Base-by-base conservation (phyloP, 345 rosid species). In the Eutrema heterophyllum region DNA sequence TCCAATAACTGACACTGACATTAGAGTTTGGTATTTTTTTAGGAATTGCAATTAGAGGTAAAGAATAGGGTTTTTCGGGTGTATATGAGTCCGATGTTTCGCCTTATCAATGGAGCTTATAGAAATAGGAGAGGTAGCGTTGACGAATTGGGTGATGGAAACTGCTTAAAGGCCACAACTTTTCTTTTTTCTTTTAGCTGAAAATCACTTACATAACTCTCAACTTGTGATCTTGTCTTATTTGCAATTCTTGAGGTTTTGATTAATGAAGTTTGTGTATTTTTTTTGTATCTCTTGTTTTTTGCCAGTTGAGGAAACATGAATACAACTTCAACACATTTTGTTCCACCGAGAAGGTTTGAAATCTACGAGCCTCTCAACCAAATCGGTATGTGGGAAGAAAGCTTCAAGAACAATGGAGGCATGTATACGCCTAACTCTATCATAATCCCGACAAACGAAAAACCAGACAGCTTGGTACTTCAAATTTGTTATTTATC, bases 381-480 rank as follows among this genome's bases (percentile, higher is more conserved):
- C 80, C 96, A 84, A 74, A 79, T 89, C 39, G 81, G 93, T 68
- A 87, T 87, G 84, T 91, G 99, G 97, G 96, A 83, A 72, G 97
- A 87, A 71, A 86, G 57, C 58, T 91, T 85, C 67, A 91, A 77
- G 76, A 80, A 67, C 54, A 82, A 81, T 71, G 86, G 82, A 64
- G 80, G 76, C 83, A 83, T 84, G 39, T 80, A 71, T 65, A 44
- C 79, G 13, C 76, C 89, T 16, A 43, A 80, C 69, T 74, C 96
- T 56, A 67, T 88, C 70, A 70, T 87, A 16, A 65, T 84, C 49
- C 83, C 86, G 7, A 62, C 82, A 41, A 87, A 89, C 30, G 68
- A 74, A 43, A 90, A 86, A 76, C 79, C 85, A 53, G 91, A 87
- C 24, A 85, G 84, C 72, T 87, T 86, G 97, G 97, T 95, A 75